Conservation (phyloP, 305 asterid genomes). For the Withania somnifera region DNA sequence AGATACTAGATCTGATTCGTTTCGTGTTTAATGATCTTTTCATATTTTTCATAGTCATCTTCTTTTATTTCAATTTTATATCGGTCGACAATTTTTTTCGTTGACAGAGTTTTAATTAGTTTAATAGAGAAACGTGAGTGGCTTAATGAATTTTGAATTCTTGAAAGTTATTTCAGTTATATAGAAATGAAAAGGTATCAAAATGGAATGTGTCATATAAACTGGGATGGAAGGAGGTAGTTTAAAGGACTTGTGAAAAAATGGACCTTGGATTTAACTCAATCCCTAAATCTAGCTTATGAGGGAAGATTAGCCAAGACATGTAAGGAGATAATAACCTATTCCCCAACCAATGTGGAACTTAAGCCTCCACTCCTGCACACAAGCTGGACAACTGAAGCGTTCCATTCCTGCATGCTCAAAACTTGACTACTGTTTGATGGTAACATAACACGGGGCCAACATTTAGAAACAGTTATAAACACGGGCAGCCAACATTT, state of each 20-base stretch:
- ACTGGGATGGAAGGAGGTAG: neutral
- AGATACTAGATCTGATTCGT: neutral
- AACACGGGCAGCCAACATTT: neutral
- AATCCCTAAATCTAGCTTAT: neutral
- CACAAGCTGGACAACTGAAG: too few relatives aligned
- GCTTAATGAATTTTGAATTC: neutral
- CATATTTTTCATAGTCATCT: neutral
- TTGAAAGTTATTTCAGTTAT: neutral
- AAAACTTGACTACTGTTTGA: too few relatives aligned
- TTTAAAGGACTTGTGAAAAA: neutral
- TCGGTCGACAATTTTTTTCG: neutral
- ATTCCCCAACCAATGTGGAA: neutral
- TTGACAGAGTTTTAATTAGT: neutral
- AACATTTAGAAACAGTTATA: too few relatives aligned
- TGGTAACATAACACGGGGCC: too few relatives aligned
- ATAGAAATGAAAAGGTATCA: neutral
- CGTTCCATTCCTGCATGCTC: neutral
- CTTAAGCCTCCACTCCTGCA: neutral
- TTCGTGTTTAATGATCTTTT: neutral
- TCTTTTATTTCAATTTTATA: neutral
- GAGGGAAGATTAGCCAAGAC: neutral
- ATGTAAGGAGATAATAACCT: neutral
- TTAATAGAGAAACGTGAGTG: neutral
- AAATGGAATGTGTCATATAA: neutral
- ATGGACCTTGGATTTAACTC: neutral